Percentiles rank a stretch among this genome's conserved stretches.
These are phyloP conservation scores for Amanita subjunquillea DNA, from an alignment of 768 basidiomycete species.

Conservation along the genomic window DNA sequence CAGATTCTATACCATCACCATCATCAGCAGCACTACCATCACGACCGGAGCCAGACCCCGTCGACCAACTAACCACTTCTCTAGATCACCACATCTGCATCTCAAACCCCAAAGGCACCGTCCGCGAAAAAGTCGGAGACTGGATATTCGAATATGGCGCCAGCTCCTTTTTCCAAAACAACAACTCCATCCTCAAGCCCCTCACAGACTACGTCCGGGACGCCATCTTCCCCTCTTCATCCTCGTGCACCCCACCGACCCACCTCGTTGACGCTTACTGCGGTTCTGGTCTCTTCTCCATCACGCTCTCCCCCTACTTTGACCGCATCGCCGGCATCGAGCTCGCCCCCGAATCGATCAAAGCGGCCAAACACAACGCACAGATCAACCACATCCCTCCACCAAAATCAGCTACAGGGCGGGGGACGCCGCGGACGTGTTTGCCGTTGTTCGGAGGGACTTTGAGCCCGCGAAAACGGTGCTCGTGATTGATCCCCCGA, in stretches of 20 bases:
- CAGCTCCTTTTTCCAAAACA: constrained; percentile 97
- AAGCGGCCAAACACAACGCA: constrained; percentile 57
- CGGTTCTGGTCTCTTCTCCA: constrained; percentile 80
- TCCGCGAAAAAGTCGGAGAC: constrained; percentile 79
- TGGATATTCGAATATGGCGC: constrained; percentile 78
- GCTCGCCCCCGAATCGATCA: constrained; percentile 65
- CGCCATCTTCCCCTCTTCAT: constrained; percentile 42
- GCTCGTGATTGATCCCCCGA: constrained; percentile 81
- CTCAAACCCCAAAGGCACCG: constrained; percentile 67
- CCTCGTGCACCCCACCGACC: constrained; percentile 33
- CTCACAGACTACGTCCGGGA: constrained; percentile 78
- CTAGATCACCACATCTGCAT: constrained; percentile 66
- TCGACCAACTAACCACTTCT: constrained; percentile 26
- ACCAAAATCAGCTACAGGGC: constrained; percentile 58
- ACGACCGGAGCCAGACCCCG: constrained; percentile 13
- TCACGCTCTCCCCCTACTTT: constrained; percentile 73
- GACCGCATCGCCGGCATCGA: constrained; percentile 80
- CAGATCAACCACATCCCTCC: constrained; percentile 46
- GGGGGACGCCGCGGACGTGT: constrained; percentile 86
- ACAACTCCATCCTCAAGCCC: constrained; percentile 82
- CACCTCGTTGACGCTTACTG: constrained; percentile 96
- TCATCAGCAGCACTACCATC: constrained; percentile 9
- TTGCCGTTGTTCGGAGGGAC: constrained; percentile 41
- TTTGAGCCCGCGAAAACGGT: constrained; percentile 63
- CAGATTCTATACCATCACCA: constrained; percentile 6